Base-by-base conservation (phyloP, 805 yeast species). In the Metschnikowia koreensis region DNA sequence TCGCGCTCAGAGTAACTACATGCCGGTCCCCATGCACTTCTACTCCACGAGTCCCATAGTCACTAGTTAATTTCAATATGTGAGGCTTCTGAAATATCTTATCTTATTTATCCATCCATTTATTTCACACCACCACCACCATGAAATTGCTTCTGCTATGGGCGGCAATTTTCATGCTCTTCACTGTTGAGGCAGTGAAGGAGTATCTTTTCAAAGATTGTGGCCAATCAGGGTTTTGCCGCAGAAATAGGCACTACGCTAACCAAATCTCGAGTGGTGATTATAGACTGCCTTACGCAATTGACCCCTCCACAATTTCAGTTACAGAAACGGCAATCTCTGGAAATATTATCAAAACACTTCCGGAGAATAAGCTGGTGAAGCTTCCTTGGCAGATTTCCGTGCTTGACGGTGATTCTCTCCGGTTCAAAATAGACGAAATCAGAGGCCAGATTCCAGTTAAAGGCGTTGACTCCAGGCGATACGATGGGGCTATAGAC, bases 221-320 rank as follows among this genome's bases (percentile, higher is more conserved):
- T 67, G 81, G 75, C 6, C 85, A 87, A 61, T 80, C 90, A 15
- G 96, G 97, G 7, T 91, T 92, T 64, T 92, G 98, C 64, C 69
- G 77, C 46, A 78, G 98, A 66, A 89, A 92, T 62, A 73, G 93
- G 50, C 82, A 81, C 51, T 89, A 80, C 63, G 88, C 89, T 1
- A 54, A 63, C 2, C 64, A 56, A 8, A 54, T 69, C 26, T 38
- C 46, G 11, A 48, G 40, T 13, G 37, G 46, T 8, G 39, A 47
- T 15, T 29, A 49, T 7, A 59, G 48, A 40, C 33, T 22, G 29
- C 60, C 59, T 10, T 72, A 71, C 53, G 43, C 59, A 7, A 60
- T 71, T 17, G 66, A 67, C 44, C 48, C 58, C 1, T 38, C 47
- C 37, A 56, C 67, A 7, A 38, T 68, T 7, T 34, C 37, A 5